Base-by-base conservation (phyloP, 2,329 filamentous ascomycete species). In the Leptographium procerum region DNA sequence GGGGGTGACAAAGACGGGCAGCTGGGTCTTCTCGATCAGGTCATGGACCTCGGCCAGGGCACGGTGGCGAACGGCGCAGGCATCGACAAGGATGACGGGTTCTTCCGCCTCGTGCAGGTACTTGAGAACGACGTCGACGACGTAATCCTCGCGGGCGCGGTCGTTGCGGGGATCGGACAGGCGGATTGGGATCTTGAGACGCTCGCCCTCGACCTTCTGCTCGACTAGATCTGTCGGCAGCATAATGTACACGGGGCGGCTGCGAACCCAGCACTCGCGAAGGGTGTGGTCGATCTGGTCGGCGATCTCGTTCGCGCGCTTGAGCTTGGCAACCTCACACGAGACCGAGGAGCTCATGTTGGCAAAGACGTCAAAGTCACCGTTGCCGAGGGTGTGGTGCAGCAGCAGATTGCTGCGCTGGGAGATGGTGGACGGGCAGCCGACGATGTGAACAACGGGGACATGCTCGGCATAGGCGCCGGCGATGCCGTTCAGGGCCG, bases 1-100 rank as follows among this genome's bases (percentile, higher is more conserved):
- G 2, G 90, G 89, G 0, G 89, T 87, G n/a, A 91, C 88, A 65
- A 94, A 95, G 0, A 88, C 86, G 5, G 91, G 90, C 9, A 95
- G 75, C 4, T 82, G 77, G 1, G 88, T 88, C 70, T 86, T 88
- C 61, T 85, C 77, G 56, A 95, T 75, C 19, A 96, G 75, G 9
- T 82, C 80, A 64, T 88, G 83, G 22, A 90, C 84, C 70, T 94
- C 89, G 1, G 82, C 71, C 1, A 91, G 71, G 19, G 87, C 86
- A 48, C 85, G 79, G 67, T 94, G 88, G 36, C 89, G 84, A 63
- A 91, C 84, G 13, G 89, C 87, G 66, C 89, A 94, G 36, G 88
- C 88, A 69, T 96, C 91, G 7, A 95, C 84, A 8, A 96, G 76
- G 43, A 96, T 82, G 45, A 94, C 75, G 3, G 91, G 90, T 59